Percentiles rank a stretch among this genome's conserved stretches.
These are phyloP conservation scores for Acer campestre DNA, from an alignment of 345 rosid species.

Conservation along the genomic window DNA sequence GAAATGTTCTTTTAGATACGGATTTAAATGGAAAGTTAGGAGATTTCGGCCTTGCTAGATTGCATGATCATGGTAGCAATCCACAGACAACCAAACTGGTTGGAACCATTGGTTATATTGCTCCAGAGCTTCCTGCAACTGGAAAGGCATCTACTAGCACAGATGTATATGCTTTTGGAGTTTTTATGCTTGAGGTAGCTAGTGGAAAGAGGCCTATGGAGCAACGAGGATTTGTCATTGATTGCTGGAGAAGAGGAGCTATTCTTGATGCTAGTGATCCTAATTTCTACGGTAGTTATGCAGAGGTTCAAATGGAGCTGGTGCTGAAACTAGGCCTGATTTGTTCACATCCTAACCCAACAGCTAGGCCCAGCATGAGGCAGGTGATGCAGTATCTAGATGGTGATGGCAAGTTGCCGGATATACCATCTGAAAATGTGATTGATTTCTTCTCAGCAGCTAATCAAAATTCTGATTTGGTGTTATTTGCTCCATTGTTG, in stretches of 20 bases:
- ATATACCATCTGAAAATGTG: conserved; percentile 4
- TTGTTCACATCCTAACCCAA: too few relatives aligned
- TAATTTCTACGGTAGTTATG: too few relatives aligned
- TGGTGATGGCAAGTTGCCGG: conserved; percentile 16
- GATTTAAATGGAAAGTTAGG: conserved; percentile 43
- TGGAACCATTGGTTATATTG: conserved; percentile 55
- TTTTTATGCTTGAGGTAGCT: conserved; percentile 7
- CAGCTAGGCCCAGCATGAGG: too few relatives aligned
- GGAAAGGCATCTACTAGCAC: conserved; percentile 22
- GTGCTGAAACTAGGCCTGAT: too few relatives aligned
- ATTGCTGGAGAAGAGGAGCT: conserved; percentile 16
- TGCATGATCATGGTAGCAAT: conserved; percentile 38
- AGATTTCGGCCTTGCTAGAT: conserved; percentile 44
- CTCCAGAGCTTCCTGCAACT: conserved; percentile 42
- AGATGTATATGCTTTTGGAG: conserved; percentile 4
- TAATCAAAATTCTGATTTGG: background rate
- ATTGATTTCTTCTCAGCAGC: background rate
- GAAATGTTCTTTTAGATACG: conserved; percentile 38
- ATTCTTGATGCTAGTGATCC: conserved; percentile 24
- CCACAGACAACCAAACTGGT: conserved; percentile 32
- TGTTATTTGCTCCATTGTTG: background rate
- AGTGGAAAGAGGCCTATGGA: conserved; percentile 34
- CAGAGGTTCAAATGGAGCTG: too few relatives aligned
- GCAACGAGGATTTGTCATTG: conserved; percentile 26
- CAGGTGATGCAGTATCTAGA: too few relatives aligned